Percentiles rank a stretch among this genome's conserved stretches.
phyloP scores from a whole-genome alignment of 139 green algal species.

The Coelastrella sp. region DNA sequence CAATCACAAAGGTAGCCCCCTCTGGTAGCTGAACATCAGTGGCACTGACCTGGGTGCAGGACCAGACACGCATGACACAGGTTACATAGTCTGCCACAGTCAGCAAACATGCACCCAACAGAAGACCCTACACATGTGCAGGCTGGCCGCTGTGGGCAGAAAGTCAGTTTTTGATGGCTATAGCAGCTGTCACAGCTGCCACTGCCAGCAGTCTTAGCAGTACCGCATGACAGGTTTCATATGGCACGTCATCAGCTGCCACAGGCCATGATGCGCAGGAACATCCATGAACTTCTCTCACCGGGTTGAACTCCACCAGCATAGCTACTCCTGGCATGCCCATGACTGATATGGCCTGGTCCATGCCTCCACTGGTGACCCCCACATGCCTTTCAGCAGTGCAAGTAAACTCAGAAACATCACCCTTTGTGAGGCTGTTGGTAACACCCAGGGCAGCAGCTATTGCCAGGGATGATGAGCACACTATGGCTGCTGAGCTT shows the following conservation, averaged over 20 bases:
- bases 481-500: constrained; percentile 91
- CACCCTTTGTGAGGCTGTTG: constrained; percentile 60
- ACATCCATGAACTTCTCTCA: constrained; percentile 31
- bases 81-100: too few relatives aligned
- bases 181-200: too few relatives aligned
- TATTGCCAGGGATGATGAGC: constrained; percentile 85
- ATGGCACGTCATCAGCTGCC: too few relatives aligned
- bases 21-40: constrained; percentile 87
- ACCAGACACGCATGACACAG: not conserved
- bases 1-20: constrained; percentile 93
- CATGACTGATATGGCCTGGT: constrained; percentile 98
- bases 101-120: not conserved
- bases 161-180: too few relatives aligned
- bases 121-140: not conserved
- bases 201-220: not conserved
- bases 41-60: constrained; percentile 76
- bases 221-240: too few relatives aligned
- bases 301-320: constrained; percentile 88
- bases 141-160: not conserved
- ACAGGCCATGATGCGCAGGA: too few relatives aligned
- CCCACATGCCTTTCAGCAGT: constrained; percentile 84
- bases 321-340: constrained; percentile 80
- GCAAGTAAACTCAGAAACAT: constrained; percentile 92
- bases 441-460: constrained; percentile 59
- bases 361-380: constrained; percentile 95